Base-by-base conservation (phyloP, 768 basidiomycete genomes). In the Mycena venus region DNA sequence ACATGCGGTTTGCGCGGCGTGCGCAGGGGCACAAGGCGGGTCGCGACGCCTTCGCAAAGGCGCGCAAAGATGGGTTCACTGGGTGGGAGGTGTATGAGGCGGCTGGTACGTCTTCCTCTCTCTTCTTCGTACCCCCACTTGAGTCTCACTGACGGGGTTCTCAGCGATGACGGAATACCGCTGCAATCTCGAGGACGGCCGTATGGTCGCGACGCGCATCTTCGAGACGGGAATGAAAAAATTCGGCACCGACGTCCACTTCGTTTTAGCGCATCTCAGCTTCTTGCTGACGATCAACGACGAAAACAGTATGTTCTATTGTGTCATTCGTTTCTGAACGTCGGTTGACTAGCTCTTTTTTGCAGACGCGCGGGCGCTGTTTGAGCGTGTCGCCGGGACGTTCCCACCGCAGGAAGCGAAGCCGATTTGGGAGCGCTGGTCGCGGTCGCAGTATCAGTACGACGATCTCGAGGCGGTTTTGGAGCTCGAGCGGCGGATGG, bases 251-350 rank as follows among this genome's bases (percentile, higher is more conserved):
- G 94, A 98, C 73, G 89, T 93, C 47, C 94, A 96, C 61, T 99
- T 92, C 77, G 95, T 98, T 11, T 85, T 96, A 73, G 91, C 94
- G 66, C 98, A 98, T 84, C 91, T 99, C 31, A 92, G 93, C 9
- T 99, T 98, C 89, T 86, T 99, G 78, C 94, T 99, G 77, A 94
- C 93, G 31, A 90, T 98, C 85, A 99, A 99, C 78, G 98, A 99
- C 82, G 94, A 96, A 77, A 96, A 93, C 79, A 99, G 98, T 98
- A 81, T 77, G 95, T 87, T 29, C 23, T 12, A 7, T 42, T n/a
- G 47, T 4, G 49, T 51, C 49, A n/a, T 38, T 14, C 4, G 4
- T 38, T 38, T 38, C 36, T 38, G 36, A 38, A 14, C 34, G 9
- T n/a, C n/a, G 32, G 4, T 6, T 58, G 17, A 12, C 56, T 14